A percentile compares a stretch with the other conserved stretches of the same genome.
phyloP scores from a whole-genome alignment of 306 rosid species.

The peach (Prunus persica) region DNA sequence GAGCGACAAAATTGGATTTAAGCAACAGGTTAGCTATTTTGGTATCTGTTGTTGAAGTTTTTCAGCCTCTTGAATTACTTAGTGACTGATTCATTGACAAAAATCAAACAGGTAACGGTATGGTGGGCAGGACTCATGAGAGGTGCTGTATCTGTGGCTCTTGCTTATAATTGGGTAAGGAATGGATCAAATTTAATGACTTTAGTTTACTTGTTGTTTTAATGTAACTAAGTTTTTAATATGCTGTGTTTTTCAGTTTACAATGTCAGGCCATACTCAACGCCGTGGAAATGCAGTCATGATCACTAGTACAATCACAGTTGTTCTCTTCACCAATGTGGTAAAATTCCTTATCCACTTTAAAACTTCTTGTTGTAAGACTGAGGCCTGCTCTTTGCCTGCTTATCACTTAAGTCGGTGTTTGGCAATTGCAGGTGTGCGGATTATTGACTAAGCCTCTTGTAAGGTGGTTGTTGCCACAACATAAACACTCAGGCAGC shows the following conservation, averaged over 20 bases:
- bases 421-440: slow-evolving; percentile 45
- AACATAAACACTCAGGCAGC: slow-evolving; percentile 7
- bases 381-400: too few species aligned
- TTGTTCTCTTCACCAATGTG: slow-evolving; percentile 62
- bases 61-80: slow-evolving; percentile 2
- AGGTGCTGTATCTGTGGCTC: slow-evolving; percentile 67
- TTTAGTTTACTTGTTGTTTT: not conserved
- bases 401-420: not conserved
- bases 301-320: slow-evolving; percentile 61
- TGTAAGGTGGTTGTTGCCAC: slow-evolving; percentile 40
- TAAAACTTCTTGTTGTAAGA: not conserved
- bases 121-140: slow-evolving; percentile 79
- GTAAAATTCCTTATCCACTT: slow-evolving; percentile 26
- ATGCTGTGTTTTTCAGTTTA: slow-evolving; percentile 39
- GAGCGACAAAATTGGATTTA: slow-evolving; percentile 44
- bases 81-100: not conserved
- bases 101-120: slow-evolving; percentile 44
- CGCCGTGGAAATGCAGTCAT: slow-evolving; percentile 44
- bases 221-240: not conserved
- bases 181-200: not conserved
- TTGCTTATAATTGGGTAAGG: slow-evolving; percentile 56
- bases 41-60: not conserved
- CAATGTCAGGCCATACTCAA: slow-evolving; percentile 52
- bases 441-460: slow-evolving; percentile 66
- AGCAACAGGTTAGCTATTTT: slow-evolving; percentile 49